Base-by-base conservation (phyloP, 768 basidiomycete species). In the Agaricus blazei region DNA sequence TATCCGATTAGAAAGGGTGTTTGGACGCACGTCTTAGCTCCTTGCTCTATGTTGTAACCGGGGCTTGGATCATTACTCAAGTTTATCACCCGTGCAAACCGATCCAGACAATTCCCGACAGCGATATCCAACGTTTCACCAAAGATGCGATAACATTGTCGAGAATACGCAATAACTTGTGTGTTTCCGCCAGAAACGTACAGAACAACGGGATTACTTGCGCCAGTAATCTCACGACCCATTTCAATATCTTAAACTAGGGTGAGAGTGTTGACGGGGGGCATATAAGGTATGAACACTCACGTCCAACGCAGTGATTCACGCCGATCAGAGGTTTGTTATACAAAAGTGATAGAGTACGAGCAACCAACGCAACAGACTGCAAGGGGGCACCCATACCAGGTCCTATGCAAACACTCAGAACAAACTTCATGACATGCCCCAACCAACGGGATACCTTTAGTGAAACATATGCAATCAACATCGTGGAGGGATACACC, bases 181-280 rank as follows among this genome's bases (percentile, higher is more conserved):
- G 97, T 98, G 70, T 99, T 99, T 3, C 97, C 97, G 11, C 97
- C 97, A 0, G 97, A 98, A 19, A 99, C 97, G 65, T 99, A 99
- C 36, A 98, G 83, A 5, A 98, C 94, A 62, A 99, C 87, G 1
- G 97, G 97, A 64, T 98, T 94, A 58, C 86, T 85, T 3, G 97
- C 95, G 46, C 88, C 88, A 2, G 97, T 98, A 60, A 99, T 90
- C 60, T 92, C 82, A 41, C 97, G 82, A 36, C 97, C 97, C 89
- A 98, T 99, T 71, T 99, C 97, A 60, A 99, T 99, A 69, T 99
- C 97, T 98, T 23, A 38, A 31, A 31, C 29, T 19, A 8, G 27
- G 7, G 8, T 45, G 27, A 34, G 29, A 49, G 24, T 0, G 27
- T 1, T 3, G 31, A 6, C 15, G 48, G 24, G 11, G 23, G 34